These are phyloP conservation scores for Fraxinus greggii DNA, from an alignment of 305 asterid genomes.

Conservation along the genomic window DNA sequence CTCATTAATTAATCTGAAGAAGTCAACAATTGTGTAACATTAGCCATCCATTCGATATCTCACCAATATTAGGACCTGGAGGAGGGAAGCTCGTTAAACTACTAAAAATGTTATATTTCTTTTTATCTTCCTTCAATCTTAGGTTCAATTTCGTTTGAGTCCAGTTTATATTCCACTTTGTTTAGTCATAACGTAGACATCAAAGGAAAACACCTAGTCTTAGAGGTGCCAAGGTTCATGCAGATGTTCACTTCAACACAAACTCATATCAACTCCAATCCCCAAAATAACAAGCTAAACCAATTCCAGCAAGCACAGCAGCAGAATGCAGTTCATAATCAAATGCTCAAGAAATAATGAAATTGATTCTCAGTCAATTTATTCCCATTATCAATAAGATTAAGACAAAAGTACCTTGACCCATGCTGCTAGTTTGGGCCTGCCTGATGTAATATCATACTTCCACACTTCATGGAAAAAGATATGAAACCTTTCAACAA, in stretches of 20 bases:
- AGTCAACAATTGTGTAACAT: neutral
- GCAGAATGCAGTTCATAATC: neutral
- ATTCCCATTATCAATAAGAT: neutral
- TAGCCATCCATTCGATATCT: neutral
- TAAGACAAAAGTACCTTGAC: constrained; percentile 41
- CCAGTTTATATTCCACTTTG: neutral
- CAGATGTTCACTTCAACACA: neutral
- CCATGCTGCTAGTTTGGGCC: constrained; percentile 66
- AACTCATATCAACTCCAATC: neutral
- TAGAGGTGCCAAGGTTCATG: neutral
- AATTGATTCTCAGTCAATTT: neutral
- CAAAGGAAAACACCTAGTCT: neutral
- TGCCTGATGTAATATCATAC: constrained; percentile 54
- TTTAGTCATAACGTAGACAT: neutral
- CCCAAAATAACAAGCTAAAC: neutral
- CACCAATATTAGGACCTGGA: neutral
- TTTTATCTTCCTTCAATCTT: neutral
- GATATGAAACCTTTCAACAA: constrained; percentile 54
- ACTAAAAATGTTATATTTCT: neutral
- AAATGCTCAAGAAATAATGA: neutral
- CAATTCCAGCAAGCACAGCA: neutral
- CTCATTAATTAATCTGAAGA: neutral
- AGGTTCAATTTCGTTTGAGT: neutral
- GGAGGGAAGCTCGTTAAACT: neutral
- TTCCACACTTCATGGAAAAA: constrained; percentile 40